Evolutionary conservation across 495 filamentous ascomycete genomes (phyloP).

Genomic region (Astrocystis sublimbata): DNA sequence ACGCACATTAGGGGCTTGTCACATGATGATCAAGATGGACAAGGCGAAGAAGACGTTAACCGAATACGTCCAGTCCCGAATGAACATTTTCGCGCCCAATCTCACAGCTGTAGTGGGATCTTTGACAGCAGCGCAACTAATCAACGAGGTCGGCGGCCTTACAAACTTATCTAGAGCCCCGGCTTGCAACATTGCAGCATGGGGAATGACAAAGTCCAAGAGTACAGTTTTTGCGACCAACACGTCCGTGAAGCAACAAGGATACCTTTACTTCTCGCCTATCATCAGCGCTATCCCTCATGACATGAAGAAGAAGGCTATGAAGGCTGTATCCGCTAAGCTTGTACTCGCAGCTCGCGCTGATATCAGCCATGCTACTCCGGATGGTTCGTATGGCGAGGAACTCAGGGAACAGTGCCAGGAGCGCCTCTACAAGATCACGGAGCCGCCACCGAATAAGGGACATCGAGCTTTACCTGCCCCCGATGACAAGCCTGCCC

Average conservation of each 20-base stretch:
- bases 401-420: conserved; percentile 82
- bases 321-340: conserved; percentile 93
- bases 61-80: conserved; percentile 94
- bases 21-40: conserved; percentile 84
- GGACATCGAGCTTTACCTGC: conserved; percentile 85
- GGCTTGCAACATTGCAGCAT: conserved; percentile 85
- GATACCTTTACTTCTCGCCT: conserved; percentile 88
- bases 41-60: conserved; percentile 84
- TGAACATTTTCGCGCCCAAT: conserved; percentile 95
- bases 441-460: conserved; percentile 90
- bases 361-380: conserved; percentile 79
- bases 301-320: conserved; percentile 90
- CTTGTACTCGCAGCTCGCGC: conserved; percentile 87
- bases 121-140: conserved; percentile 91
- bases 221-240: conserved; percentile 91
- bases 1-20: conserved; percentile 73
- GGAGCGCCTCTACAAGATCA: conserved; percentile 88
- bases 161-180: conserved; percentile 88
- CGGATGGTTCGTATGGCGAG: conserved; percentile 80
- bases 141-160: conserved; percentile 89
- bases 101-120: conserved; percentile 90
- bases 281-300: conserved; percentile 79
- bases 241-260: conserved; percentile 86
- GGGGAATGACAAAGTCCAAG: conserved; percentile 83
- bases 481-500: conserved; percentile 90